Conservation (phyloP, 2,329 filamentous ascomycete species). For the Celoporthe dispersa region DNA sequence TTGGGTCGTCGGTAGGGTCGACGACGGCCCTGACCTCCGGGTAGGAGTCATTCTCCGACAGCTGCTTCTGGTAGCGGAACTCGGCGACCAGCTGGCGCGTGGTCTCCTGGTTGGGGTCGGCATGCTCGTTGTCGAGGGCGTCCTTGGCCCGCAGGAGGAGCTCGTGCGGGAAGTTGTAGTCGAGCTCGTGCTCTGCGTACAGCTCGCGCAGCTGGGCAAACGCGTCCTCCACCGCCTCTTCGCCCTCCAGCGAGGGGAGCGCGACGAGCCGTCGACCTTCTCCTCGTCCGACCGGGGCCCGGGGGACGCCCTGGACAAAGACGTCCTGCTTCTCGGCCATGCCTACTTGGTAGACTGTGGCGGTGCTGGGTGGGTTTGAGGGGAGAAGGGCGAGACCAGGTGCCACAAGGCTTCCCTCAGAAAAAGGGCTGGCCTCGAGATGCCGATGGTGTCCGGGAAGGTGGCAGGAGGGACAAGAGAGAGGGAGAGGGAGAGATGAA, state of each 20-base stretch:
- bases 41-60: constrained; percentile 40
- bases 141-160: constrained; percentile 15
- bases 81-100: constrained; percentile 20
- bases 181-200: constrained; percentile 23
- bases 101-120: constrained; percentile 21
- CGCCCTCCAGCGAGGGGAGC: constrained; percentile 3
- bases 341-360: not conserved
- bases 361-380: not conserved
- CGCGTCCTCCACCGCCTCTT: constrained; percentile 13
- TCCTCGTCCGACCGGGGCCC: constrained; percentile 10
- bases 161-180: constrained; percentile 22
- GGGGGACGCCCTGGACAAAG: constrained; percentile 14
- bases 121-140: constrained; percentile 20
- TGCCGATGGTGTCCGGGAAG: not conserved
- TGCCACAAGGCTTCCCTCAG: not conserved
- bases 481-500: no score
- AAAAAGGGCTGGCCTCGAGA: not conserved
- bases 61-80: constrained; percentile 21
- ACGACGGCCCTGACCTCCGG: constrained; percentile 61
- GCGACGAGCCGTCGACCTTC: constrained; percentile 12
- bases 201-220: constrained; percentile 21
- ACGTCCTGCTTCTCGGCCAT: constrained; percentile 20
- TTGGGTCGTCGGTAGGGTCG: constrained; percentile 58
- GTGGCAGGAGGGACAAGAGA: not conserved
- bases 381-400: not conserved